Base-by-base conservation (phyloP, 23 red algal species). In the Gracilaria gracilis region DNA sequence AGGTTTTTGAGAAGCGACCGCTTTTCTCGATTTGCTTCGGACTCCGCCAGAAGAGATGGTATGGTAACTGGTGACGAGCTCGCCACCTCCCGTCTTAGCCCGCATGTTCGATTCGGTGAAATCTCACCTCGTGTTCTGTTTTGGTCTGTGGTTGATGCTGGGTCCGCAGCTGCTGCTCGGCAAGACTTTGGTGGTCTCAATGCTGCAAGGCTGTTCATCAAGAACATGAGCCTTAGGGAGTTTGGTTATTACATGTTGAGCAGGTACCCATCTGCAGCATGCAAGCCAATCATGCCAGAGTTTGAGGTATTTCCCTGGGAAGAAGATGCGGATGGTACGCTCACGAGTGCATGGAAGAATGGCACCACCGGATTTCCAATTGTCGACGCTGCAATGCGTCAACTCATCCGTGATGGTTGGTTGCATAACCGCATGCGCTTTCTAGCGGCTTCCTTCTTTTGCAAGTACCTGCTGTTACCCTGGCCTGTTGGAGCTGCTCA, bases 321-420 rank as follows among this genome's bases (percentile, higher is more conserved):
- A 24, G 59, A 91, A 4, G 94, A 96, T 73, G 54, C 82, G 1
- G 69, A 85, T 79, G 72, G 84, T 9, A 39, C 80, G 17, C 25
- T 84, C 3, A 73, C 74, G 9, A 50, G 82, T 6, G 78, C 80
- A 73, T 95, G 92, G 92, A 54, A 80, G 62, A 70, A 15, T 23
- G 97, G 97, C 14, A 92, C 77, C 7, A 99, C 97, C 5, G 97
- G 97, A 24, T 99, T 94, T 88, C 97, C 97, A 25, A 90, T 99
- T 55, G 92, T 99, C n/a, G 97, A 99, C 67, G 97, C 97, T 24
- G 97, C 97, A 17, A 99, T 99, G 91, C 90, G 97, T 14, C 93
- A 99, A 85, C 80, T 99, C 27, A 44, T 72, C 2, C 51, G 61
- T 13, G 95, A 93, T 31, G 97, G 97, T 20, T 99, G 97, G 97